Evolutionary conservation across 164 flowering plant genomes (phyloP).

Genomic region (Liquidambar formosana): DNA sequence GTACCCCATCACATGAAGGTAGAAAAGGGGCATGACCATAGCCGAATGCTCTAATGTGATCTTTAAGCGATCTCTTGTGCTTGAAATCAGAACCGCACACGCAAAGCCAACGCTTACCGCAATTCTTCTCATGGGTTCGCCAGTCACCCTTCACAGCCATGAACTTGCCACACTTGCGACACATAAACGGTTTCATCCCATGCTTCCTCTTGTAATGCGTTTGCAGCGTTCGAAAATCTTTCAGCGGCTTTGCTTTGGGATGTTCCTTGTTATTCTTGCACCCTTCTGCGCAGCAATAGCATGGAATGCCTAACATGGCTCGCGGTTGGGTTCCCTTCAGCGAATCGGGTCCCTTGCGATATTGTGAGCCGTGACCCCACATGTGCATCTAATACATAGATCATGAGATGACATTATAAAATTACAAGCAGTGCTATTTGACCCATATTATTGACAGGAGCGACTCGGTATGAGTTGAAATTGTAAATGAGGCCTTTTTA

Average conservation of each 20-base stretch:
- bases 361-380: constrained; percentile 87
- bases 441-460: too few relatives aligned
- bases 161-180: constrained; percentile 60
- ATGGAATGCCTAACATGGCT: constrained; percentile 54
- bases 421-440: too few relatives aligned
- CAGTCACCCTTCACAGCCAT: constrained; percentile 77
- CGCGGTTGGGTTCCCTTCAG: constrained; percentile 53
- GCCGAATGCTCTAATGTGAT: constrained; percentile 63
- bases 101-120: constrained; percentile 77
- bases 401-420: background rate
- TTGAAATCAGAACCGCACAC: constrained; percentile 72
- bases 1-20: constrained; percentile 22
- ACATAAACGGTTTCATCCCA: constrained; percentile 55
- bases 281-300: constrained; percentile 68
- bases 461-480: too few relatives aligned
- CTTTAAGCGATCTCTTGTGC: constrained; percentile 76
- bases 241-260: constrained; percentile 57
- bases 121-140: constrained; percentile 79
- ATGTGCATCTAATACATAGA: constrained; percentile 54
- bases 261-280: constrained; percentile 65
- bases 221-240: constrained; percentile 64
- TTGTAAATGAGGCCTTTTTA: too few relatives aligned
- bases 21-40: constrained; percentile 41
- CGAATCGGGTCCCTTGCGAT: constrained; percentile 68
- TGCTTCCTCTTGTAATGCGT: constrained; percentile 79